A percentile compares a stretch with the other conserved stretches of the same genome.
These are phyloP conservation scores for Karstenula rhodostoma DNA, from an alignment of 2,329 filamentous ascomycete species.

Conservation along the genomic window DNA sequence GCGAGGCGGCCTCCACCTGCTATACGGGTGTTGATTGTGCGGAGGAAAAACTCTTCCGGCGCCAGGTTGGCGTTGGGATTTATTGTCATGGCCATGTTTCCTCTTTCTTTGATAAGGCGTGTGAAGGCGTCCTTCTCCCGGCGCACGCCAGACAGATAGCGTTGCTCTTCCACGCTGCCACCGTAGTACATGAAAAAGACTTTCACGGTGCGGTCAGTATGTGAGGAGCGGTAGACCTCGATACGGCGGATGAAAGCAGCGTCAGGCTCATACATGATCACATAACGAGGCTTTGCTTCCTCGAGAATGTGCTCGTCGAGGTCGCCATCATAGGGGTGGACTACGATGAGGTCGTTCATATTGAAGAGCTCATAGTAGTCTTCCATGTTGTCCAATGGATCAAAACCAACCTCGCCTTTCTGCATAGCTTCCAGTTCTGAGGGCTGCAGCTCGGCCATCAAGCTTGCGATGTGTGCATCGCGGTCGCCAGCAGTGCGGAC, in stretches of 20 bases:
- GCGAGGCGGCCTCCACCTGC: constrained; percentile 86
- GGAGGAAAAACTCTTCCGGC: constrained; percentile 88
- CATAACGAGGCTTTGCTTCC: constrained; percentile 89
- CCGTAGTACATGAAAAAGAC: constrained; percentile 98
- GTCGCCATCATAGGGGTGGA: constrained; percentile 95
- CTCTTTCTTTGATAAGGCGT: constrained; percentile 90
- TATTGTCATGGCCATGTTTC: constrained; percentile 89
- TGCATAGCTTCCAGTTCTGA: constrained; percentile 78
- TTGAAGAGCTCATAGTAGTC: constrained; percentile 91
- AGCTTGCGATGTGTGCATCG: constrained; percentile 78
- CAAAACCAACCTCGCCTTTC: constrained; percentile 75
- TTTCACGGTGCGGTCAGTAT: constrained; percentile 85
- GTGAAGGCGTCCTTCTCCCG: constrained; percentile 97
- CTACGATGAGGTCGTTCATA: constrained; percentile 84
- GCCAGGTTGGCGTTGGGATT: constrained; percentile 72
- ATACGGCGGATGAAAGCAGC: constrained; percentile 92
- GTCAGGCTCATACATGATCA: constrained; percentile 99
- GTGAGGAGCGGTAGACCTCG: constrained; percentile 94
- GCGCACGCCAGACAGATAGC: constrained; percentile 87
- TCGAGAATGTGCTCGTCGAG: constrained; percentile 97
- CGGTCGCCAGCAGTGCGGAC: constrained; percentile 81
- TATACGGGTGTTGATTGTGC: constrained; percentile 95
- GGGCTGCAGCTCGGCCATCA: constrained; percentile 85
- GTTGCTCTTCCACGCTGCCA: constrained; percentile 92
- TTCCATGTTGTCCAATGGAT: constrained; percentile 90